Base-by-base conservation (phyloP, 2,329 filamentous ascomycete species). In the Talaromyces sp. region DNA sequence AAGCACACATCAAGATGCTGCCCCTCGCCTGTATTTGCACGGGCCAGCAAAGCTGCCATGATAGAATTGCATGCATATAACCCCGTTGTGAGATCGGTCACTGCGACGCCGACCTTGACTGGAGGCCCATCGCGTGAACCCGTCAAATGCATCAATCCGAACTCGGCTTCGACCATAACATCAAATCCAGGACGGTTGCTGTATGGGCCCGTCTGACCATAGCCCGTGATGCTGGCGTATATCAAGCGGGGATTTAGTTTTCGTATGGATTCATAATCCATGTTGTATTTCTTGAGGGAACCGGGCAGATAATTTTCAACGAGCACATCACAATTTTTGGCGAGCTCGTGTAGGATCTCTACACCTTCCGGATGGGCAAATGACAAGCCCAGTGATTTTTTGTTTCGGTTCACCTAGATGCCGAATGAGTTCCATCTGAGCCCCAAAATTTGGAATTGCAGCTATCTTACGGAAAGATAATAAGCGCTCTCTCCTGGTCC, bases 151-250 rank as follows among this genome's bases (percentile, higher is more conserved):
- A 99, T 99, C 65, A 99, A 81, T 0, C 95, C 95, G 80, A 99
- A 93, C 76, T 98, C 95, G 66, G 95, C 95, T 81, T 99, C 95
- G 13, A 99, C 94, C 94, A 99, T 99, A 70, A 99, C 95, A 78
- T 99, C 95, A 82, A 98, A 99, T 3, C 95, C 95, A 3, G 95
- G 93, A 11, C 95, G 86, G 68, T 89, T 86, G 7, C 89, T 87
- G 77, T 96, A 97, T 0, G 95, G 95, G 0, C 95, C 95, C 0
- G 91, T 97, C 76, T 99, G 95, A 2, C 95, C 95, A 74, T 98
- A 99, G 0, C 95, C 95, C 0, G 95, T 99, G 71, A 99, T 96
- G 70, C 92, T 97, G 13, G 94, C 93, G 74, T 99, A 99, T 70
- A 99, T 91, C 56, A 99, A 83, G 5, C 84, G 81, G 0, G 94